These are phyloP conservation scores for Aspergillus uvarum DNA, from an alignment of 2,329 filamentous ascomycete genomes.

Conservation along the genomic window DNA sequence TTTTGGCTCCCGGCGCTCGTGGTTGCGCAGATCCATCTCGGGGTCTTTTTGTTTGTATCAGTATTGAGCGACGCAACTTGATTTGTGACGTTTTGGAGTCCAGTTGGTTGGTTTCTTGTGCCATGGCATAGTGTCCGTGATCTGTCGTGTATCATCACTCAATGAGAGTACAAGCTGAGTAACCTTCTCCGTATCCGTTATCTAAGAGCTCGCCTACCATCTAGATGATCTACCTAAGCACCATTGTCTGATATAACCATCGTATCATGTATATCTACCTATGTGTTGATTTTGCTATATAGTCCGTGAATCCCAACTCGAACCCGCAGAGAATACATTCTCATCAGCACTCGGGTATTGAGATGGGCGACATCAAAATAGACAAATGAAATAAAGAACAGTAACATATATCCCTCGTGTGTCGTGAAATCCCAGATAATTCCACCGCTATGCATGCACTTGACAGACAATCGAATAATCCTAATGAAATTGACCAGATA, in stretches of 20 bases:
- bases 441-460: slow-evolving; percentile 11
- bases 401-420: slow-evolving; percentile 19
- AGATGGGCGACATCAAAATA: not conserved
- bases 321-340: not conserved
- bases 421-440: slow-evolving; percentile 19
- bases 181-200: too few relatives aligned
- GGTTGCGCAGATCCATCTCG: too few relatives aligned
- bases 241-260: not conserved
- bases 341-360: not conserved
- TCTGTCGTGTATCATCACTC: too few relatives aligned
- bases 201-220: not conserved
- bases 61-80: too few relatives aligned
- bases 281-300: not conserved
- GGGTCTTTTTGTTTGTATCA: too few relatives aligned
- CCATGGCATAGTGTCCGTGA: too few relatives aligned
- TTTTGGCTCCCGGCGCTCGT: too few relatives aligned
- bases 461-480: not conserved
- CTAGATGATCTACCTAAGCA: not conserved
- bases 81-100: too few relatives aligned
- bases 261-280: slow-evolving; percentile 1
- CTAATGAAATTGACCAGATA: not conserved
- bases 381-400: slow-evolving; percentile 9
- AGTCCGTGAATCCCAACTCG: not conserved
- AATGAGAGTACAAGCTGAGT: too few relatives aligned
- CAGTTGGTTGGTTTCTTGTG: too few relatives aligned